These are phyloP conservation scores for Allomyces macrogynus DNA, from an alignment of 192 early-diverging fungal genomes.

Conservation along the genomic window DNA sequence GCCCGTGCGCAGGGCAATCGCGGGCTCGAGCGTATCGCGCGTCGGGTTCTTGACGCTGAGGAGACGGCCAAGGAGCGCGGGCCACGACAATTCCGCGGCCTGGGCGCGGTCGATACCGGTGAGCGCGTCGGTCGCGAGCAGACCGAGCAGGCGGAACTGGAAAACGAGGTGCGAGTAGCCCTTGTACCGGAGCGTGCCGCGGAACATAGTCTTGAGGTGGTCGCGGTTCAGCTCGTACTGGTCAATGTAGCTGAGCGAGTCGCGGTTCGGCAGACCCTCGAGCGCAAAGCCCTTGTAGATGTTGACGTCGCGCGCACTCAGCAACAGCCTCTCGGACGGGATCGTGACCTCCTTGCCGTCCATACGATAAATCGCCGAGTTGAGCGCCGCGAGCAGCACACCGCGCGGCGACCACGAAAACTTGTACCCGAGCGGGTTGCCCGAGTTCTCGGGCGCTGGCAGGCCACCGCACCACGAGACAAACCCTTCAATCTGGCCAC, in stretches of 20 bases:
- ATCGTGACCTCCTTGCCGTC: constrained; percentile 50
- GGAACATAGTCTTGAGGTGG: constrained; percentile 72
- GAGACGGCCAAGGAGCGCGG: constrained; percentile 19
- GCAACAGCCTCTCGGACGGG: constrained; percentile 42
- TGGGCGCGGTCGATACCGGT: constrained; percentile 8
- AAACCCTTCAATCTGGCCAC: constrained; percentile 53
- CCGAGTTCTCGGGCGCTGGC: constrained; percentile 74
- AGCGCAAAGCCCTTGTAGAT: constrained; percentile 76
- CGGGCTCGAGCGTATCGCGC: background rate
- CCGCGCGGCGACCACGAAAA: constrained; percentile 89
- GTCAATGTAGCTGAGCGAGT: constrained; percentile 71
- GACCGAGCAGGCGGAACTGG: constrained; percentile 52
- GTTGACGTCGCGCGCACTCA: constrained; percentile 41
- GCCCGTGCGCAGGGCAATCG: background rate
- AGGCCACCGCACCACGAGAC: constrained; percentile 93
- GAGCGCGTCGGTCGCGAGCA: constrained; percentile 35
- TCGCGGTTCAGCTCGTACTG: constrained; percentile 61
- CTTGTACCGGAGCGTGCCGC: constrained; percentile 81
- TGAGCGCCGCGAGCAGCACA: constrained; percentile 71
- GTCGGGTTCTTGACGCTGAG: constrained; percentile 9
- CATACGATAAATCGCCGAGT: constrained; percentile 60
- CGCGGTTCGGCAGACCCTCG: constrained; percentile 86
- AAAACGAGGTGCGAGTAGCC: constrained; percentile 80
- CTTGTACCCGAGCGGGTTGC: constrained; percentile 84
- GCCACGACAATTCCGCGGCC: constrained; percentile 9